phyloP scores from a whole-genome alignment of 2,329 filamentous ascomycete genomes.

The Cytospora paraplurivora region DNA sequence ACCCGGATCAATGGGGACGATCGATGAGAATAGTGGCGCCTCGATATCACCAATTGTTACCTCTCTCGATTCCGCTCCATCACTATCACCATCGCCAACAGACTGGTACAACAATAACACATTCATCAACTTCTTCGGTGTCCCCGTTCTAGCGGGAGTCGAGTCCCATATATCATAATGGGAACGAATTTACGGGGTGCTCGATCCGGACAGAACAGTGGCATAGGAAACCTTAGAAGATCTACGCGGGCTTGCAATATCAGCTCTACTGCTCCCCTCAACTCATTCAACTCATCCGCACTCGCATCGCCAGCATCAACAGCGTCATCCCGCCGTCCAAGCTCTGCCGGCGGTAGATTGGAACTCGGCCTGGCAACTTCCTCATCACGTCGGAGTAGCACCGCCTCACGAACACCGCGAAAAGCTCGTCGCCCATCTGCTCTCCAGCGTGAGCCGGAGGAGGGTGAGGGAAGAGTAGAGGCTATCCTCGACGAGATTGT shows the following conservation, averaged over 20 bases:
- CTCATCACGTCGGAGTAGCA: slow-evolving; percentile 20
- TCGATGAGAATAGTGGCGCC: slow-evolving; percentile 18
- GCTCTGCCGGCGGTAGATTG: slow-evolving; percentile 14
- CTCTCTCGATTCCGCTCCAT: slow-evolving; percentile 14
- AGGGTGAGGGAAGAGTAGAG: slow-evolving; percentile 24
- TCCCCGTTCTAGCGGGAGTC: slow-evolving; percentile 14
- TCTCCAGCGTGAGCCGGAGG: slow-evolving; percentile 1
- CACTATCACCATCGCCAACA: slow-evolving; percentile 1
- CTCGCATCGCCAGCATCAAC: slow-evolving; percentile 20
- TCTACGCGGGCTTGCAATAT: slow-evolving; percentile 29
- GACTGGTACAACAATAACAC: background rate
- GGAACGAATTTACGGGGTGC: slow-evolving; percentile 37
- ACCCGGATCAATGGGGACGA: slow-evolving; percentile 21
- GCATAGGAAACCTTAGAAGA: slow-evolving; percentile 37
- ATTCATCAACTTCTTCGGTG: slow-evolving; percentile 1
- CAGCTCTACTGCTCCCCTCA: slow-evolving; percentile 16
- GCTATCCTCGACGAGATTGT: slow-evolving; percentile 47
- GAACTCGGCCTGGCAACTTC: background rate
- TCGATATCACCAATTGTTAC: slow-evolving; percentile 19
- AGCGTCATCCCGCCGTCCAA: slow-evolving; percentile 1
- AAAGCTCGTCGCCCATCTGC: slow-evolving; percentile 7
- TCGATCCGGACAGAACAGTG: slow-evolving; percentile 39
- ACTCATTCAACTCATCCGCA: slow-evolving; percentile 3
- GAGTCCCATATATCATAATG: slow-evolving; percentile 35
- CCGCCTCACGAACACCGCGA: slow-evolving; percentile 10